Base-by-base conservation (phyloP, 345 rosid species). In the Boechera retrofracta region DNA sequence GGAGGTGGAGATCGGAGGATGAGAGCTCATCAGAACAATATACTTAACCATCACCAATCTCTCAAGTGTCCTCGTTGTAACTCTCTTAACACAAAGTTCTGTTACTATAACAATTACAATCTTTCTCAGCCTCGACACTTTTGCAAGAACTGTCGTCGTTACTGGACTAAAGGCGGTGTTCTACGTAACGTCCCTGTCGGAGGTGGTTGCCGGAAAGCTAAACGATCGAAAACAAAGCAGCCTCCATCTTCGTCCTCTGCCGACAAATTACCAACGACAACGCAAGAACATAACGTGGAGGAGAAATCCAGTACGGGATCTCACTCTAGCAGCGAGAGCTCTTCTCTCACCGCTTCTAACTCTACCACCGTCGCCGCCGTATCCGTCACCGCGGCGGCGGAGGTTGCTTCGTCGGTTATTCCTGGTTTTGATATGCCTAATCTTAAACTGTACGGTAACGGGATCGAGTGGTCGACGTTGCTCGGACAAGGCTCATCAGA, bases 41-140 rank as follows among this genome's bases (percentile, higher is more conserved):
- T 72, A n/a, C 64, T 67, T 3, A 73, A 73, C 36, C 74, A 79
- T 84, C 90, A 86, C 24, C 98, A 90, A 74, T 87, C 95, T 35
- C 79, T 94, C 7, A 94, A 94, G 87, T 94, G 98, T 36, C 98
- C 98, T 6, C 90, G 98, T 62, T 94, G 98, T 63, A 93, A 85
- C 72, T 94, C 97, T 10, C 79, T 86, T 53, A 92, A 94, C 88
- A 94, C 98, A 2, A 94, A 94, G 72, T 94, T 94, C 81, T 94
- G 98, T 64, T 94, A 94, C 84, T 94, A 94, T 91, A 94, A 94
- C 81, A 94, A 94, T 69, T 94, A 94, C 88, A 94, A 94, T 79
- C 97, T 92, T 82, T 92, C 97, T 28, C 98, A 94, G 89, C 98
- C 98, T 7, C 93, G 98, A 24, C 97, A 94, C 91, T 94, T 94